These are phyloP conservation scores for Magnaporthiopsis rhizophila DNA, from an alignment of 2,329 filamentous ascomycete species.

Conservation along the genomic window DNA sequence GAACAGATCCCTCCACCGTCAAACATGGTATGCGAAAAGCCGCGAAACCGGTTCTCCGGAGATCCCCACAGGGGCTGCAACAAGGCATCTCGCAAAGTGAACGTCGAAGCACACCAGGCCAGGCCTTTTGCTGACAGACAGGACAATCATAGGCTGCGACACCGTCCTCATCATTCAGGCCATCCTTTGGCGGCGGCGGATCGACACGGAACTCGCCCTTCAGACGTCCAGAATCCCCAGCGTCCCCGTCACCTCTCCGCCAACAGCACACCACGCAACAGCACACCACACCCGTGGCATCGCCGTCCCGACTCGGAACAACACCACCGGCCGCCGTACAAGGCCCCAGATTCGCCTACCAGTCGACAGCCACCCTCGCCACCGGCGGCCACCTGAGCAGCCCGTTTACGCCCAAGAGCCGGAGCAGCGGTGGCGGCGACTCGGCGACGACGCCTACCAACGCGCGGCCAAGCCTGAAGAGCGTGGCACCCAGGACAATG, in stretches of 20 bases:
- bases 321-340: slow-evolving; percentile 28
- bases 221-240: slow-evolving; percentile 52
- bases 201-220: slow-evolving; percentile 61
- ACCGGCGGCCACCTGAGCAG: slow-evolving; percentile 15
- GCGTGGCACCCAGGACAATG: slow-evolving; percentile 25
- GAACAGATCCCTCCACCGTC: too few relatives aligned
- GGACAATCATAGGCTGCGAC: background rate
- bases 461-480: background rate
- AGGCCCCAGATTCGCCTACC: slow-evolving; percentile 34
- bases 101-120: too few relatives aligned
- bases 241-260: slow-evolving; percentile 57
- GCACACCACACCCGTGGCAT: slow-evolving; percentile 42
- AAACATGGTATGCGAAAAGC: too few relatives aligned
- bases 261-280: slow-evolving; percentile 45
- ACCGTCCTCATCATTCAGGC: slow-evolving; percentile 45
- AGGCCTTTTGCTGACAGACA: too few relatives aligned
- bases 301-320: slow-evolving; percentile 49
- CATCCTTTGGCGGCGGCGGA: slow-evolving; percentile 63
- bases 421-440: too few relatives aligned
- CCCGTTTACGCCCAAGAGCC: slow-evolving; percentile 9
- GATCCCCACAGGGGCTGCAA: too few relatives aligned
- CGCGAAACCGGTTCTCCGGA: too few relatives aligned
- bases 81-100: too few relatives aligned
- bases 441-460: background rate
- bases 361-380: slow-evolving; percentile 30